Percentiles rank a stretch among this genome's conserved stretches.
These are phyloP conservation scores for Massarina eburnea DNA, from an alignment of 2,329 filamentous ascomycete species.

Conservation along the genomic window DNA sequence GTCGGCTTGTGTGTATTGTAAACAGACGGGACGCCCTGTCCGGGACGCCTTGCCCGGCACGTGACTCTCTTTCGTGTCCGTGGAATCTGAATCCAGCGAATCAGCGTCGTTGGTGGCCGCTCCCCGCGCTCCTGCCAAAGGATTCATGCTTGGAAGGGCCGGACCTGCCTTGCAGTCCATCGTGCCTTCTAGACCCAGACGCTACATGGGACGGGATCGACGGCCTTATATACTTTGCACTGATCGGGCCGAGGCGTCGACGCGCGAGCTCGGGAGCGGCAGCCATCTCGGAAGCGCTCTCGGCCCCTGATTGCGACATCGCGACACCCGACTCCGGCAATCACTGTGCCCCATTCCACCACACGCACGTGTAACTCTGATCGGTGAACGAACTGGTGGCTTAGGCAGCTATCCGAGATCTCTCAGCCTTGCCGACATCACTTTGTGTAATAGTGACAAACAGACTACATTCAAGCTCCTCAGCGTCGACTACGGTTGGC, in stretches of 20 bases:
- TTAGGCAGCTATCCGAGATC: background rate
- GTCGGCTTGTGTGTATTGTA: background rate
- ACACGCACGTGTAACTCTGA: background rate
- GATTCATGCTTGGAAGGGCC: background rate
- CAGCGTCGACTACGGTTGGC: no score
- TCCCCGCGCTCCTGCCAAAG: background rate
- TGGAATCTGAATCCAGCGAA: constrained; percentile 1
- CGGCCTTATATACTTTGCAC: background rate
- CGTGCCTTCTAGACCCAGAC: no score
- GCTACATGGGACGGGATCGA: background rate
- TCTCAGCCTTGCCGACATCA: background rate
- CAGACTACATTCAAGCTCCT: no score
- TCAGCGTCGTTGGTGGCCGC: constrained; percentile 1
- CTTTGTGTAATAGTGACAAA: background rate
- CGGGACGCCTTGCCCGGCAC: background rate
- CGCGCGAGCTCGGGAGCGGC: no score
- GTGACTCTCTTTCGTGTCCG: background rate
- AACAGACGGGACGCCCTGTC: background rate
- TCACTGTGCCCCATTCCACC: background rate
- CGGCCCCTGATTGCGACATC: background rate
- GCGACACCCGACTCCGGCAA: no score
- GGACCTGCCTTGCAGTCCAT: no score
- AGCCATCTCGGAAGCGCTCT: background rate
- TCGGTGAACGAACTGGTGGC: no score
- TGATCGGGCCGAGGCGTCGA: no score